A percentile compares a stretch with the other conserved stretches of the same genome.
These are phyloP conservation scores for Sphaerostilbella broomeana DNA, from an alignment of 2,329 filamentous ascomycete species.

Conservation along the genomic window DNA sequence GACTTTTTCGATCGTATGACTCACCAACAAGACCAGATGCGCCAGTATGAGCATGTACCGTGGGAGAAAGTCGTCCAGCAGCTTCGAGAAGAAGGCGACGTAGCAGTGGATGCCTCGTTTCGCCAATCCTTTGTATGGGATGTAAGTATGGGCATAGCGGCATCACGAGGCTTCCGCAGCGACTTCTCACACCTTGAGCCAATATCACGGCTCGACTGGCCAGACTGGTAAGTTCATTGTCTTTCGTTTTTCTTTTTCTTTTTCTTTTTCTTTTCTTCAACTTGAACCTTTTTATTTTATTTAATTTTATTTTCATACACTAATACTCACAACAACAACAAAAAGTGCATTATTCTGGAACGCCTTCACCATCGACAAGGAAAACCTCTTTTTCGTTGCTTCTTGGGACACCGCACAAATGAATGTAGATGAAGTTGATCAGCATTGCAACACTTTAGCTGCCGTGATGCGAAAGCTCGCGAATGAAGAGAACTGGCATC, in stretches of 20 bases:
- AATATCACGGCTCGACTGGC: constrained; percentile 30
- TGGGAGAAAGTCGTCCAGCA: constrained; percentile 28
- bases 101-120: constrained; percentile 28
- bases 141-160: constrained; percentile 25
- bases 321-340: background rate
- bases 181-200: constrained; percentile 23
- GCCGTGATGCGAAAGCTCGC: constrained; percentile 26
- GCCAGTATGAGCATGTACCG: constrained; percentile 26
- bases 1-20: constrained; percentile 24
- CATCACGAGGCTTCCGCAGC: constrained; percentile 13
- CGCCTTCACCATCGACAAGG: constrained; percentile 29
- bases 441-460: constrained; percentile 24
- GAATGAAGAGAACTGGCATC: constrained; percentile 23
- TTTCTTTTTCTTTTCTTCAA: no score
- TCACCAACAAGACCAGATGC: constrained; percentile 21
- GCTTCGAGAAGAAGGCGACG: constrained; percentile 27
- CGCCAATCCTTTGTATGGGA: constrained; percentile 35
- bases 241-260: background rate
- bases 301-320: background rate
- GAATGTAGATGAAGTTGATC: constrained; percentile 26
- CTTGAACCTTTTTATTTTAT: no score
- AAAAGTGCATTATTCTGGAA: constrained; percentile 33
- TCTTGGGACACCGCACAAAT: constrained; percentile 37
- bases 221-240: constrained; percentile 28
- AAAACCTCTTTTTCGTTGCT: constrained; percentile 30